Evolutionary conservation across 2,329 filamentous ascomycete species (phyloP).

Genomic region (Leptographium lundbergii): DNA sequence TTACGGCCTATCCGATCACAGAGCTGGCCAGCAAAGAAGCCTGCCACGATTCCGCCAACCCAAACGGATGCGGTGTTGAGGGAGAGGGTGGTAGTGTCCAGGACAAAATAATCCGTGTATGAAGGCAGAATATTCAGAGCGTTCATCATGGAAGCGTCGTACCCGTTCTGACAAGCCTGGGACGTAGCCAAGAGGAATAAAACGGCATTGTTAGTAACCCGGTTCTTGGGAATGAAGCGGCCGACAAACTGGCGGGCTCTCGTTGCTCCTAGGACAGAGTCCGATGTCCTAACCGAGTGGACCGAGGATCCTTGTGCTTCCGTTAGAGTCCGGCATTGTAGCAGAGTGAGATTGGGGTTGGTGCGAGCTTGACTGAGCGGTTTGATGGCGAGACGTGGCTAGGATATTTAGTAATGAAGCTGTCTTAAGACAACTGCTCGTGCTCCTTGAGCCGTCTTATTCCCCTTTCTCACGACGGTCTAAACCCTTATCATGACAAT

Average conservation of each 20-base stretch:
- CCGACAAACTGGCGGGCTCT: background rate
- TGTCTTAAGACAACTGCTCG: background rate
- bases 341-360: background rate
- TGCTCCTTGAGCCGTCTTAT: background rate
- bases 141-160: background rate
- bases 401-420: background rate
- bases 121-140: constrained; percentile 21
- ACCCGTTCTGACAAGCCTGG: background rate
- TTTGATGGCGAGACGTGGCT: background rate
- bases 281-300: background rate
- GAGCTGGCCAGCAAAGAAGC: constrained; percentile 11
- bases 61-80: constrained; percentile 7
- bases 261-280: background rate
- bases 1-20: constrained; percentile 13
- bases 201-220: background rate
- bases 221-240: background rate
- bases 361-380: background rate
- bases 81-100: constrained; percentile 17
- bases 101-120: constrained; percentile 20
- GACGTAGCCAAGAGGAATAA: background rate
- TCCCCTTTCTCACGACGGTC: background rate
- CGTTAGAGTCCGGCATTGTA: background rate
- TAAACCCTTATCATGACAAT: background rate
- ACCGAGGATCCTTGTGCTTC: background rate
- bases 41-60: constrained; percentile 11